These are phyloP conservation scores for Russula ochroleuca DNA, from an alignment of 768 basidiomycete species.

Conservation along the genomic window DNA sequence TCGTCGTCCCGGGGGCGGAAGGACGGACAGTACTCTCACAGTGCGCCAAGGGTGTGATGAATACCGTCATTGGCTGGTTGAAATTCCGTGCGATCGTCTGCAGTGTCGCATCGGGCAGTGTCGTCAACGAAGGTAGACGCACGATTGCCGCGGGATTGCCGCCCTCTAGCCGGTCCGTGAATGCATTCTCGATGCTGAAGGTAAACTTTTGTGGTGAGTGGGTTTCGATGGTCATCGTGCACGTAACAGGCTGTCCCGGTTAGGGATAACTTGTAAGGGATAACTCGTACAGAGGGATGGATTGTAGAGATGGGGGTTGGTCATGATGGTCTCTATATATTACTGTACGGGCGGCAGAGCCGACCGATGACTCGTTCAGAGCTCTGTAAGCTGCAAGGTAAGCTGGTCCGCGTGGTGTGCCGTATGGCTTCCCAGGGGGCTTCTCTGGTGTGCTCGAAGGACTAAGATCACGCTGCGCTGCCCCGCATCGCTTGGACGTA, in stretches of 20 bases:
- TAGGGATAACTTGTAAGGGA: not conserved
- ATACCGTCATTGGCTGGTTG: constrained; percentile 30
- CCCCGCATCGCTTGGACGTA: too few relatives aligned
- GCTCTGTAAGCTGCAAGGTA: too few relatives aligned
- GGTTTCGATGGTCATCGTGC: constrained; percentile 5
- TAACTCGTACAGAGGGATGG: not conserved
- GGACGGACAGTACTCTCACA: not conserved
- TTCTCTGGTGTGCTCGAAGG: too few relatives aligned
- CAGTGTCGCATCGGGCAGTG: constrained; percentile 24
- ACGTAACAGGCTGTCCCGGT: not conserved
- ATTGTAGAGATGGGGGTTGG: not conserved
- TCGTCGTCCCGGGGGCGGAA: not conserved
- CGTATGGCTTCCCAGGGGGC: too few relatives aligned
- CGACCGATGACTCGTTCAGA: not conserved
- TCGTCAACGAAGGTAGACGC: constrained; percentile 25
- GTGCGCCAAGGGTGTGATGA: constrained; percentile 15
- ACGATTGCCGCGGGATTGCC: constrained; percentile 38
- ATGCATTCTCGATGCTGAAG: constrained; percentile 35
- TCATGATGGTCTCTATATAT: not conserved
- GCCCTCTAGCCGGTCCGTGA: constrained; percentile 30
- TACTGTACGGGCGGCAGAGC: not conserved
- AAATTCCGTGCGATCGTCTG: constrained; percentile 28
- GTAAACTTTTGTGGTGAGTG: constrained; percentile 5
- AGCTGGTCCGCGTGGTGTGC: not conserved
- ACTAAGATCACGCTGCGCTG: too few relatives aligned